These are phyloP conservation scores for Saccharum officinarum DNA, from an alignment of 176 grass and related monocot genomes.

Conservation along the genomic window DNA sequence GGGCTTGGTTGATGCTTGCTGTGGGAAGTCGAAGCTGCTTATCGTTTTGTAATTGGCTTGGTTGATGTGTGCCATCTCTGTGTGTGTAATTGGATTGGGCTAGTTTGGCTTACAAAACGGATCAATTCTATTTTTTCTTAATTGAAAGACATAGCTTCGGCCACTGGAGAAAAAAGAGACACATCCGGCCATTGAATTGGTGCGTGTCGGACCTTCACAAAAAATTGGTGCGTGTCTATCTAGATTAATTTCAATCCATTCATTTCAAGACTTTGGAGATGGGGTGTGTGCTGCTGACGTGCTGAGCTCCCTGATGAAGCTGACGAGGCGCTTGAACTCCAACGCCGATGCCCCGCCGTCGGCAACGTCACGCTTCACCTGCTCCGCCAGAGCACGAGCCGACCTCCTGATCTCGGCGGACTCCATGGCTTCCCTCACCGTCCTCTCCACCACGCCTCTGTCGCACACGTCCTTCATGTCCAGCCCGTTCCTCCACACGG, in stretches of 20 bases:
- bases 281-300: neutral
- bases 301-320: conserved; percentile 36
- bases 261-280: neutral
- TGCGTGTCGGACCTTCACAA: no score
- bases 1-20: no score
- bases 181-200: no score
- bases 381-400: conserved; percentile 15
- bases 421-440: conserved; percentile 52
- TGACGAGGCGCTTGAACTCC: conserved; percentile 36
- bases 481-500: conserved; percentile 53
- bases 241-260: neutral
- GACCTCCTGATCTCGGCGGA: conserved; percentile 31
- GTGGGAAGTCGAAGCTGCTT: no score
- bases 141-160: no score
- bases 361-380: conserved; percentile 11
- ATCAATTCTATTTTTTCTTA: no score
- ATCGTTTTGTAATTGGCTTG: no score
- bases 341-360: conserved; percentile 28
- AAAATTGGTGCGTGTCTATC: no score
- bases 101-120: no score
- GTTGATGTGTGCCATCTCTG: no score
- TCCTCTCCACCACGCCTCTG: conserved; percentile 43
- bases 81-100: no score
- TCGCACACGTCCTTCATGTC: conserved; percentile 59
- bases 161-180: no score